Evolutionary conservation across 768 basidiomycete genomes (phyloP).

Genomic region (Mycena epipterygia): DNA sequence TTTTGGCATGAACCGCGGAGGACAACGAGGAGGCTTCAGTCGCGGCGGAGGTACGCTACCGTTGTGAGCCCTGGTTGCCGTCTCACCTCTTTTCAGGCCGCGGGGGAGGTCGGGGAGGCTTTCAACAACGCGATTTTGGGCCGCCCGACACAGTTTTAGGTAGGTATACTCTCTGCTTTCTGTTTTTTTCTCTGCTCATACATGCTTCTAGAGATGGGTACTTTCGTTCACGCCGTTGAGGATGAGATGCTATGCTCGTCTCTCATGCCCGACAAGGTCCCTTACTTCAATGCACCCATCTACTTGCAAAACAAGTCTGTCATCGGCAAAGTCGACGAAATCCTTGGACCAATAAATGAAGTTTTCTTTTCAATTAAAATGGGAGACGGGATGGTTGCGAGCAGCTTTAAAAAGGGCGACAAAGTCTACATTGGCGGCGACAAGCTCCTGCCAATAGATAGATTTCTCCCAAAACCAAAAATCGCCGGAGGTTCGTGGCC

Average conservation of each 20-base stretch:
- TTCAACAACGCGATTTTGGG: constrained; percentile 78
- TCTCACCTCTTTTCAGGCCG: constrained; percentile 61
- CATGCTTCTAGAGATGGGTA: constrained; percentile 80
- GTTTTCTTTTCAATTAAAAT: constrained; percentile 99
- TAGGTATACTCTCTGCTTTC: constrained; percentile 44
- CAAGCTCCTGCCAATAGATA: constrained; percentile 95
- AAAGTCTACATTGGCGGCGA: constrained; percentile 98
- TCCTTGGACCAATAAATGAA: constrained; percentile 99
- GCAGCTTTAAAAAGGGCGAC: constrained; percentile 96
- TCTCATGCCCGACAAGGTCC: constrained; percentile 88
- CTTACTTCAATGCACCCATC: constrained; percentile 99
- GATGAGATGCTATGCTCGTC: constrained; percentile 98
- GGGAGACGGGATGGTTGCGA: constrained; percentile 95
- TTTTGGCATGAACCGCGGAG: constrained; percentile 65
- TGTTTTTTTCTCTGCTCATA: constrained; percentile 28
- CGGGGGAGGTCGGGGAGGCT: constrained; percentile 79
- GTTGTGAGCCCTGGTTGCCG: not conserved
- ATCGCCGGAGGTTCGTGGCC: constrained; percentile 69
- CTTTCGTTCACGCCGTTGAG: constrained; percentile 95
- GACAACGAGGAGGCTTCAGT: constrained; percentile 57
- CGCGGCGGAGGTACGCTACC: constrained; percentile 63
- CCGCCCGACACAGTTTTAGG: constrained; percentile 87
- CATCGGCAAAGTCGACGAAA: constrained; percentile 98
- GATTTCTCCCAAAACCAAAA: constrained; percentile 98
- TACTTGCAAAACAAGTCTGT: constrained; percentile 96